phyloP scores from a whole-genome alignment of 1,284 basidiomycete species.

The Apiotrichum sp. region DNA sequence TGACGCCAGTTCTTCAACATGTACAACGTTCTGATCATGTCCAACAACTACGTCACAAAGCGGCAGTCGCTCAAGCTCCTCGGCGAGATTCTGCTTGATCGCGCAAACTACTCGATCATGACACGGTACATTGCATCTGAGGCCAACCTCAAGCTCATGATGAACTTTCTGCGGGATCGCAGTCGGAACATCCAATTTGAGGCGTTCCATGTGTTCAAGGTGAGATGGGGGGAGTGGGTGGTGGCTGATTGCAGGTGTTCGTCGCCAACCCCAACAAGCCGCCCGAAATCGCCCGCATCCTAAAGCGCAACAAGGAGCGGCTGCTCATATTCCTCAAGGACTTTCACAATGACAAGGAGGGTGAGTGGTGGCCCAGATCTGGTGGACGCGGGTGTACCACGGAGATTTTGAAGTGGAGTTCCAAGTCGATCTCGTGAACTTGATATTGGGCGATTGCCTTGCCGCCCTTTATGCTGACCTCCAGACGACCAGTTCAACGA shows the following conservation, averaged over 20 bases:
- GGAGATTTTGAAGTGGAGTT: no score
- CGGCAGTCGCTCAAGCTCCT: constrained; percentile 96
- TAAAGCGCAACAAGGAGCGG: constrained; percentile 90
- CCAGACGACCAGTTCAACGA: constrained; percentile 95
- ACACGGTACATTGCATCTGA: constrained; percentile 87
- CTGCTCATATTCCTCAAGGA: constrained; percentile 79
- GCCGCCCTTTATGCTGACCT: not conserved
- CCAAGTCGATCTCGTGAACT: no score
- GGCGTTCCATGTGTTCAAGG: constrained; percentile 99
- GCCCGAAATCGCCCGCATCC: constrained; percentile 82
- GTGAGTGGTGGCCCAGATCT: constrained; percentile 54
- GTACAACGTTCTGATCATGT: constrained; percentile 85
- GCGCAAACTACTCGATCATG: constrained; percentile 98
- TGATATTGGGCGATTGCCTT: no score
- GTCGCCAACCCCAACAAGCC: constrained; percentile 99
- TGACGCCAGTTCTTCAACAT: constrained; percentile 78
- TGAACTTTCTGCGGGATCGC: constrained; percentile 95
- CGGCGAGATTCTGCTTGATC: constrained; percentile 93
- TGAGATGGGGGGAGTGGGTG: no score
- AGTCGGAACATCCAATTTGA: constrained; percentile 99
- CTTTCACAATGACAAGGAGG: constrained; percentile 98
- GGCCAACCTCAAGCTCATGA: constrained; percentile 98
- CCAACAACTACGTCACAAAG: constrained; percentile 96
- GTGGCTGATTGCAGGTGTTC: constrained; percentile 66
- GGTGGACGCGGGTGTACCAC: no score